Evolutionary conservation across 2,329 filamentous ascomycete species (phyloP).

Genomic region (Hypoxylon sp.): DNA sequence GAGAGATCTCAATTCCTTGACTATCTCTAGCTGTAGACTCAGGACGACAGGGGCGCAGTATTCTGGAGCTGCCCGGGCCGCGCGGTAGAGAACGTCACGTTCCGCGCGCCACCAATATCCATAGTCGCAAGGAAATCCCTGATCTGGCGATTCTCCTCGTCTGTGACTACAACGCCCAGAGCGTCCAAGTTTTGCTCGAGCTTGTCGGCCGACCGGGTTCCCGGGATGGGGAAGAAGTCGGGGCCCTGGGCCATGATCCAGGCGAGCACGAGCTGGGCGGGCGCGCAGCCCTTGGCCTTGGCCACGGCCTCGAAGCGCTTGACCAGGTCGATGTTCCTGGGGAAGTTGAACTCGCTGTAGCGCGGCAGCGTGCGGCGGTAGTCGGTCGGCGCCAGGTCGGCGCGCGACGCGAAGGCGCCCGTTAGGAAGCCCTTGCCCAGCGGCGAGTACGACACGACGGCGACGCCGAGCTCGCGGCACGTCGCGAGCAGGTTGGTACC

Average conservation of each 20-base stretch:
- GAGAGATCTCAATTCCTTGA: not conserved
- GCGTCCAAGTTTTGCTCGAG: conserved; percentile 47
- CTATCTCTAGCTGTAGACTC: not conserved
- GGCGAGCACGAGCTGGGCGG: conserved; percentile 61
- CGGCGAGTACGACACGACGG: conserved; percentile 63
- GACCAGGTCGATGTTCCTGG: conserved; percentile 53
- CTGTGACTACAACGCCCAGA: conserved; percentile 45
- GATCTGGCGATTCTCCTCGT: conserved; percentile 49
- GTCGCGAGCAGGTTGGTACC: conserved; percentile 58
- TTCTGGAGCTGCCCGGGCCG: conserved; percentile 16
- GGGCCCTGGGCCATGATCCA: conserved; percentile 61
- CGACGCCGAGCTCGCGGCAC: conserved; percentile 61
- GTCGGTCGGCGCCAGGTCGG: conserved; percentile 55
- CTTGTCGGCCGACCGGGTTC: conserved; percentile 46
- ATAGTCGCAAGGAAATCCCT: conserved; percentile 47
- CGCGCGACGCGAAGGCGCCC: conserved; percentile 52
- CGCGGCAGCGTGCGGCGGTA: conserved; percentile 50
- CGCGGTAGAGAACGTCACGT: not conserved
- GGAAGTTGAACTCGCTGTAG: conserved; percentile 58
- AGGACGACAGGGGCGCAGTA: conserved; percentile 19
- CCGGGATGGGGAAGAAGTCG: conserved; percentile 49
- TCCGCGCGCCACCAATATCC: conserved; percentile 13
- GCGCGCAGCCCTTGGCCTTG: conserved; percentile 50
- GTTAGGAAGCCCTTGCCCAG: conserved; percentile 63
- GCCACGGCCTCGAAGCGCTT: conserved; percentile 41